Evolutionary conservation across 129 eudicot species (phyloP).

Genomic region (Oenanthe sinensis): DNA sequence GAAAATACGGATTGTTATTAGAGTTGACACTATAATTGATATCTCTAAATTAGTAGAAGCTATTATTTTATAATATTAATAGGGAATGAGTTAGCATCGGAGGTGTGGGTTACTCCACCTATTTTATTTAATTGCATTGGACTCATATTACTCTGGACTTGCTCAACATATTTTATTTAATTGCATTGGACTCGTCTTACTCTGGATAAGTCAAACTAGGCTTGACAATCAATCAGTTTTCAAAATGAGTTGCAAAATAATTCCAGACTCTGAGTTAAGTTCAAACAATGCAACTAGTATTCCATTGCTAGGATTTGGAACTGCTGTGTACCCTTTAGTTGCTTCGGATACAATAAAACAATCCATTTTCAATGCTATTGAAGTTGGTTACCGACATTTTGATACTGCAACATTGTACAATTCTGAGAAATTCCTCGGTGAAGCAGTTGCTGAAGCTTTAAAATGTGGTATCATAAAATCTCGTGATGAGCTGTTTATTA

Average conservation of each 20-base stretch:
- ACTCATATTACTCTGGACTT: too few relatives aligned
- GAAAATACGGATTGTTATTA: too few relatives aligned
- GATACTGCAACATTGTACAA: slow-evolving; percentile 34
- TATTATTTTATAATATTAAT: too few relatives aligned
- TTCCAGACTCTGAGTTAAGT: slow-evolving; percentile 11
- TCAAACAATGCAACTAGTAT: neutral
- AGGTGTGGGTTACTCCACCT: too few relatives aligned
- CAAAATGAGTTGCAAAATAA: slow-evolving; percentile 17
- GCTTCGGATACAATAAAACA: slow-evolving; percentile 1
- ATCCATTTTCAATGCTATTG: slow-evolving; percentile 27
- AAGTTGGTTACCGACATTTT: slow-evolving; percentile 40
- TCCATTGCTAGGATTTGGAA: slow-evolving; percentile 2
- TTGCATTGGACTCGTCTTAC: too few relatives aligned
- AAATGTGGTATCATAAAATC: slow-evolving; percentile 19
- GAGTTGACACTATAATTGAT: too few relatives aligned
- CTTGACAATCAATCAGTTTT: neutral
- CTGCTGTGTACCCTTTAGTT: neutral
- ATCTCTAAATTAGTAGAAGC: too few relatives aligned
- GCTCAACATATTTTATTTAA: too few relatives aligned
- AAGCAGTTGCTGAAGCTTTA: slow-evolving; percentile 13
- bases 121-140: too few relatives aligned
- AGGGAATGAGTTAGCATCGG: too few relatives aligned
- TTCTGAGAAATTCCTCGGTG: slow-evolving; percentile 28
- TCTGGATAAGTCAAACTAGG: too few relatives aligned
- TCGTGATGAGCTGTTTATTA: slow-evolving; percentile 27